phyloP scores from a whole-genome alignment of 192 early-diverging fungal genomes.

The Spizellomyces punctatus region DNA sequence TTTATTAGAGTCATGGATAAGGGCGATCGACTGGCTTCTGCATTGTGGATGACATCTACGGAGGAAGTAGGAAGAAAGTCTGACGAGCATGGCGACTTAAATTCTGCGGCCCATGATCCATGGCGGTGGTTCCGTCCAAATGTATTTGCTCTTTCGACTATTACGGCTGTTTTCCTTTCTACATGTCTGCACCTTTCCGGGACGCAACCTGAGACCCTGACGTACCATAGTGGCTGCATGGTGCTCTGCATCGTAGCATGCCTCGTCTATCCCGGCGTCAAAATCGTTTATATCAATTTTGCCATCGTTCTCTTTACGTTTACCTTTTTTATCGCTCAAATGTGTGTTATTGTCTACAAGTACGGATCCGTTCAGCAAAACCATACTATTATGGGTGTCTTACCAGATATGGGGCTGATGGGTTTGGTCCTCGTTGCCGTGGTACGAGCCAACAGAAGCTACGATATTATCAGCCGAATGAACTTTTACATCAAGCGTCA shows the following conservation, averaged over 20 bases:
- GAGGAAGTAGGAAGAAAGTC: slow-evolving; percentile 9
- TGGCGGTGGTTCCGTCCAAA: slow-evolving; percentile 32
- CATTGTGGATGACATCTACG: slow-evolving; percentile 25
- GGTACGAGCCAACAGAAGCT: slow-evolving; percentile 18
- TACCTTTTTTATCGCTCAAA: slow-evolving; percentile 11
- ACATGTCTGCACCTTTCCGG: not conserved
- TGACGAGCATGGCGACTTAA: not conserved
- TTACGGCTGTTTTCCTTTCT: slow-evolving; percentile 12
- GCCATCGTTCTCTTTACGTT: slow-evolving; percentile 5
- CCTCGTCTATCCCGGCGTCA: slow-evolving; percentile 18
- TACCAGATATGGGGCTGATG: not conserved
- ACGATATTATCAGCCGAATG: slow-evolving; percentile 24
- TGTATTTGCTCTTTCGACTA: slow-evolving; percentile 7
- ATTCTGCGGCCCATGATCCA: not conserved
- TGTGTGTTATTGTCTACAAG: not conserved
- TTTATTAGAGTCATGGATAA: slow-evolving; percentile 20
- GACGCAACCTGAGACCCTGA: not conserved
- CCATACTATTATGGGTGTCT: not conserved
- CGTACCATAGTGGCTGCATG: slow-evolving; percentile 3
- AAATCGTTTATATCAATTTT: slow-evolving; percentile 10
- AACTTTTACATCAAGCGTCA: slow-evolving; percentile 34
- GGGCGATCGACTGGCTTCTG: slow-evolving; percentile 15
- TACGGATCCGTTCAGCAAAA: not conserved
- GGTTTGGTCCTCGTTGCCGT: slow-evolving; percentile 6
- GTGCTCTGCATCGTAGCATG: not conserved